phyloP scores from a whole-genome alignment of 768 basidiomycete species.

The Mycena rebaudengoi region DNA sequence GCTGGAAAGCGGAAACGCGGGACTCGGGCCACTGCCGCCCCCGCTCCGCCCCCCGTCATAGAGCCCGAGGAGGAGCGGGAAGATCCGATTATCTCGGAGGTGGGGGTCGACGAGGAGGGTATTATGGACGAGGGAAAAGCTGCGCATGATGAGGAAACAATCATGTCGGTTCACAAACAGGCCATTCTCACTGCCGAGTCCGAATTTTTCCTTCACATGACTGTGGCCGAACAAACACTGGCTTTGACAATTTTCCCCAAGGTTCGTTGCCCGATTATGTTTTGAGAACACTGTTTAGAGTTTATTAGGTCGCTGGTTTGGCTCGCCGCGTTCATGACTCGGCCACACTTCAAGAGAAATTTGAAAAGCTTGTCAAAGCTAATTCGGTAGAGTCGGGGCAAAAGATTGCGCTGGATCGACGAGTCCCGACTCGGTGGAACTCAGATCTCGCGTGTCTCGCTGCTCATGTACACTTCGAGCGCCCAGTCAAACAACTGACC shows the following conservation, averaged over 20 bases:
- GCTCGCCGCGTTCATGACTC: slow-evolving; percentile 36
- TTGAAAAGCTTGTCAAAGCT: slow-evolving; percentile 29
- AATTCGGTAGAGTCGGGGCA: slow-evolving; percentile 10
- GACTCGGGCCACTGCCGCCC: no score
- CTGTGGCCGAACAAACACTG: slow-evolving; percentile 5
- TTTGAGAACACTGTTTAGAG: background rate
- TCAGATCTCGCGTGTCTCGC: slow-evolving; percentile 36
- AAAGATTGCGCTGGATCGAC: slow-evolving; percentile 28
- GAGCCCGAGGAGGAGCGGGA: background rate
- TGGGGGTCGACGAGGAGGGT: slow-evolving; percentile 18
- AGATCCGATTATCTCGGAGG: background rate
- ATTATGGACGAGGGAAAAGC: slow-evolving; percentile 26
- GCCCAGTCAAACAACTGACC: slow-evolving; percentile 32
- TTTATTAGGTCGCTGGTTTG: slow-evolving; percentile 36
- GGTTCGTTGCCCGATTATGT: slow-evolving; percentile 11
- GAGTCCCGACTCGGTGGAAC: slow-evolving; percentile 42
- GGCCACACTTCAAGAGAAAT: slow-evolving; percentile 32
- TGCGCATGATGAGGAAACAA: slow-evolving; percentile 28
- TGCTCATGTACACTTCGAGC: slow-evolving; percentile 35
- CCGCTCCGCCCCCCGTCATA: no score
- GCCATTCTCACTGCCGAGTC: slow-evolving; percentile 17
- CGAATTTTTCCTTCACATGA: slow-evolving; percentile 6
- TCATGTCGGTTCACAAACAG: slow-evolving; percentile 5
- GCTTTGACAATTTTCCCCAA: slow-evolving; percentile 31
- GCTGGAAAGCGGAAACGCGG: background rate